These are phyloP conservation scores for Hypericum androsaemum DNA, from an alignment of 345 rosid species.

Conservation along the genomic window DNA sequence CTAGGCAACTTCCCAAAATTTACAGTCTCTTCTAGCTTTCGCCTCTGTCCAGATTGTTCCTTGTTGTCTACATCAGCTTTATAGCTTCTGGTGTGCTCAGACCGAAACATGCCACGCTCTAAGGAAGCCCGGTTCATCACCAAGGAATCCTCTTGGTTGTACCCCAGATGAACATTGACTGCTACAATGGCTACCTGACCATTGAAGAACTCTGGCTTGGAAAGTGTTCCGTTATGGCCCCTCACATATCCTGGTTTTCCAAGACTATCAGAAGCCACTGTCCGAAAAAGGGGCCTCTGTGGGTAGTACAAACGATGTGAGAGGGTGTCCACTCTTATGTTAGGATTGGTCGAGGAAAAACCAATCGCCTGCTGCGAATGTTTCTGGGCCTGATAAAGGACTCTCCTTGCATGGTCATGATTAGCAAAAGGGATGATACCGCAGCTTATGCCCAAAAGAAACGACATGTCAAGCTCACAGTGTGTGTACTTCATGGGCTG, in stretches of 20 bases:
- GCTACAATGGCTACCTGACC: constrained; percentile 97
- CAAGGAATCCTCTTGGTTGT: constrained; percentile 87
- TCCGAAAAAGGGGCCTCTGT: constrained; percentile 75
- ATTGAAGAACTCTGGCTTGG: constrained; percentile 55
- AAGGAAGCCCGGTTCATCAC: constrained; percentile 88
- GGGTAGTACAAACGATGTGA: constrained; percentile 74
- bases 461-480: constrained; percentile 79
- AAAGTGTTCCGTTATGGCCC: constrained; percentile 26
- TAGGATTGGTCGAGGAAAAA: constrained; percentile 72
- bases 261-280: constrained; percentile 65
- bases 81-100: constrained; percentile 82
- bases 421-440: constrained; percentile 83
- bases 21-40: constrained; percentile 44
- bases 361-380: constrained; percentile 92
- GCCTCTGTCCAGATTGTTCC: constrained; percentile 49
- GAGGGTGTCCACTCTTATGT: constrained; percentile 69
- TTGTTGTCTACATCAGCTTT: constrained; percentile 82
- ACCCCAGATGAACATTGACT: constrained; percentile 83
- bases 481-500: constrained; percentile 43
- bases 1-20: constrained; percentile 64
- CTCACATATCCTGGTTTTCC: constrained; percentile 34
- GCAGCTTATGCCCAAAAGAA: constrained; percentile 71
- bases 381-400: constrained; percentile 81
- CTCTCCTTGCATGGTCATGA: constrained; percentile 86
- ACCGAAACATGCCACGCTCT: constrained; percentile 84